Conservation (phyloP, 202 grass and related monocot genomes). For the Panicum hallii region DNA sequence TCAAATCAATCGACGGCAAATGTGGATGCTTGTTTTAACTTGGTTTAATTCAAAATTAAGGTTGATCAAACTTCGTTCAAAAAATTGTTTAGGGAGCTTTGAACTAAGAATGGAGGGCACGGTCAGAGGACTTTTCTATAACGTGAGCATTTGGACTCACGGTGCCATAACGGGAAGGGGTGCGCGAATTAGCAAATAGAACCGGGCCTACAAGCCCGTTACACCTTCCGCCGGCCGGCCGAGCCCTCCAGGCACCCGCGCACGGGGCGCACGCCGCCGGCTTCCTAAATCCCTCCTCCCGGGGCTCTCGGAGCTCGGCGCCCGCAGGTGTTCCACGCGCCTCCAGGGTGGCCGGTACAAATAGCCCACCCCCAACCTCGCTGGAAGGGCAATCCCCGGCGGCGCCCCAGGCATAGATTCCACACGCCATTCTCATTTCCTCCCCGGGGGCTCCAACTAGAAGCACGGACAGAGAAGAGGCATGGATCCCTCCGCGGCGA, state of each 20-base stretch:
- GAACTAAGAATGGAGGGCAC: not conserved
- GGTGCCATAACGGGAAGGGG: not conserved
- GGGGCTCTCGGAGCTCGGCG: not conserved
- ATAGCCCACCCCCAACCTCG: slow-evolving; percentile 3
- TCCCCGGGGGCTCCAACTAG: not conserved
- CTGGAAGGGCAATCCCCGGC: not conserved
- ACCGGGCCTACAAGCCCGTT: slow-evolving; percentile 27
- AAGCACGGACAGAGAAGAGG: not conserved
- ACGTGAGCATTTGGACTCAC: not conserved
- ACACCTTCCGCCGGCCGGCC: not conserved
- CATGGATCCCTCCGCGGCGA: slow-evolving; percentile 27
- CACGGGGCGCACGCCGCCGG: slow-evolving; percentile 12
- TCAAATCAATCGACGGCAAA: too few species aligned
- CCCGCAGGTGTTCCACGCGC: slow-evolving; percentile 44
- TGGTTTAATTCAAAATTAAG: too few species aligned
- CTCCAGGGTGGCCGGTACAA: not conserved
- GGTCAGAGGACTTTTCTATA: not conserved
- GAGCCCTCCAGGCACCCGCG: not conserved
- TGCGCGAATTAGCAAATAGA: slow-evolving; percentile 11
- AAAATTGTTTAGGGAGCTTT: not conserved
- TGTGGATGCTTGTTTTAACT: too few species aligned
- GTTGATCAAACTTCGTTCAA: not conserved
- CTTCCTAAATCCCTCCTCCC: not conserved
- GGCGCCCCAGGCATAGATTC: not conserved
- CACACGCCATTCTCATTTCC: not conserved